These are phyloP conservation scores for Hypocrella siamensis DNA, from an alignment of 2,329 filamentous ascomycete genomes.

Conservation along the genomic window DNA sequence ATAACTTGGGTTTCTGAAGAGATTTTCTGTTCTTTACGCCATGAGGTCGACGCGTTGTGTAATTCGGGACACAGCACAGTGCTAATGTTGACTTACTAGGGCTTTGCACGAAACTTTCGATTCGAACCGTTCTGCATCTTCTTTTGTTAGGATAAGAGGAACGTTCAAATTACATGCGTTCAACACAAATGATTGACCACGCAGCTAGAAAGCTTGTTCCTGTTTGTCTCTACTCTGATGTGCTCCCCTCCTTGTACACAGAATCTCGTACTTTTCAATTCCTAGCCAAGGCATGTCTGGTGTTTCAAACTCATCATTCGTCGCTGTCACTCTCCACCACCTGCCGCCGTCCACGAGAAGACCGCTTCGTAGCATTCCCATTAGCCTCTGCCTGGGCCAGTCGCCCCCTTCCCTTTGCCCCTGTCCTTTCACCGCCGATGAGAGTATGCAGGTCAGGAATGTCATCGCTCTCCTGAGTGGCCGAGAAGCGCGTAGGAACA, in stretches of 20 bases:
- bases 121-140: too few relatives aligned
- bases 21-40: constrained; percentile 9
- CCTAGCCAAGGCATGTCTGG: neutral
- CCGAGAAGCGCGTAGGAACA: constrained; percentile 20
- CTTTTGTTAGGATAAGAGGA: too few relatives aligned
- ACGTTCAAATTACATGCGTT: too few relatives aligned
- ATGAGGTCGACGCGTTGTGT: neutral
- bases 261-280: neutral
- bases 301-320: constrained; percentile 4
- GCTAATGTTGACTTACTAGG: too few relatives aligned
- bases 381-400: constrained; percentile 8
- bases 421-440: constrained; percentile 5
- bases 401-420: constrained; percentile 1
- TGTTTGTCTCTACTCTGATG: neutral
- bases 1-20: constrained; percentile 29
- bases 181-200: too few relatives aligned
- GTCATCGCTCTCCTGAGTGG: constrained; percentile 25
- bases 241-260: neutral
- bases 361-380: constrained; percentile 6
- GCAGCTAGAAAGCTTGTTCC: too few relatives aligned
- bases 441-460: constrained; percentile 19
- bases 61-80: too few relatives aligned
- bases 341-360: constrained; percentile 11
- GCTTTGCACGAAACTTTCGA: too few relatives aligned
- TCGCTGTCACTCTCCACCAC: constrained; percentile 17